Conservation (phyloP, 2,329 filamentous ascomycete species). For the Xylogone sp. region DNA sequence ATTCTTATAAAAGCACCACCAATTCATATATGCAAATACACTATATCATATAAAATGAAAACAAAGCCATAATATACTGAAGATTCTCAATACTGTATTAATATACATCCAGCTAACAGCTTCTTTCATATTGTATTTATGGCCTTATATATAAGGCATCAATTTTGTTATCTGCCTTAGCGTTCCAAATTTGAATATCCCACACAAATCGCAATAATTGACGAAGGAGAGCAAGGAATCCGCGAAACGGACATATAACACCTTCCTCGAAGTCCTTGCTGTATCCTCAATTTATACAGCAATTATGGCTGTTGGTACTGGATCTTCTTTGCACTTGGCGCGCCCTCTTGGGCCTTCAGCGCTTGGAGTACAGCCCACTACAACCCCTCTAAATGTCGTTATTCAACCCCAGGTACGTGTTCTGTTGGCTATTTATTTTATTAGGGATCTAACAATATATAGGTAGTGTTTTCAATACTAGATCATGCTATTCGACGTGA, state of each 20-base stretch:
- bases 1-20: conserved; percentile 24
- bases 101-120: too few relatives aligned
- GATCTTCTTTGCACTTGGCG: conserved; percentile 91
- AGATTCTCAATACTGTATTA: too few relatives aligned
- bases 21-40: too few relatives aligned
- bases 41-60: too few relatives aligned
- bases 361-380: conserved; percentile 76
- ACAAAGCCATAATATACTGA: too few relatives aligned
- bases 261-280: background rate
- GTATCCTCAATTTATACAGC: background rate
- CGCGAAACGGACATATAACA: background rate
- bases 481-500: conserved; percentile 87
- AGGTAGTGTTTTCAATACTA: conserved; percentile 73
- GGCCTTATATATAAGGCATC: background rate
- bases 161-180: background rate
- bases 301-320: conserved; percentile 68
- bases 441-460: conserved; percentile 20
- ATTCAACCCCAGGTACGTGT: conserved; percentile 86
- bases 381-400: conserved; percentile 87
- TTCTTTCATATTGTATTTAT: background rate
- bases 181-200: conserved; percentile 23
- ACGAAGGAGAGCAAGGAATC: background rate
- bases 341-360: conserved; percentile 82
- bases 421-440: background rate
- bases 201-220: conserved; percentile 31